Base-by-base conservation (phyloP, 345 rosid genomes). In the Bretschneidera sinensis region DNA sequence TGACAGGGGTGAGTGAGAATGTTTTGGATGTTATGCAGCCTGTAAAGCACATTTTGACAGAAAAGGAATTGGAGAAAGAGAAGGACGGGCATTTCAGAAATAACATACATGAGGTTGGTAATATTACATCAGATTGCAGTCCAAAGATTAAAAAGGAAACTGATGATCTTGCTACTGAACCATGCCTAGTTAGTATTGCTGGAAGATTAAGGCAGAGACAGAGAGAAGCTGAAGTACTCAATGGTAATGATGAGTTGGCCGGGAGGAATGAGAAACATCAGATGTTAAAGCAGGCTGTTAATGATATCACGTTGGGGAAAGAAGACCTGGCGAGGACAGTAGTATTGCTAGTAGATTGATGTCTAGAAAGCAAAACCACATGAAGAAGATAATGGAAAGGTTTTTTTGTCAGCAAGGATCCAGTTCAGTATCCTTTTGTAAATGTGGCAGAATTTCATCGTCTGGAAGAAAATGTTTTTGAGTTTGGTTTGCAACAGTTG, bases 171-270 rank as follows among this genome's bases (percentile, higher is more conserved):
- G 20, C 68, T 35, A 23, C 47, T 10, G 77, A 78, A 65, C 76
- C 70, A 53, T 66, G 34, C 66, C 77, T 67, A 17, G 70, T 79
- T 24, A 72, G 80, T 49, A 78, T 73, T 50, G 78, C 65, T 55
- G 83, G 75, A 71, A 75, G 89, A 77, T 64, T 80, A 22, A 71
- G 85, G 52, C 79, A 48, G 59, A 21, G 31, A 10, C 6, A 8
- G 17, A 24, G 19, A 14, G 10, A 51, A 24, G 17, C 59, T 9
- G n/a, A n/a, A 24, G 55, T n/a, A n/a, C n/a, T 28, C 8, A 28
- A 11, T 14, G 45, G 10, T 39, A 39, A 39, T 39, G 16, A 11
- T 39, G 11, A 39, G 33, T 28, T 39, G 45, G 45, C 45, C 10
- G 45, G 2, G 16, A 39, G 16, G 16, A 39, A 39, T 1, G 10